Evolutionary conservation across 768 basidiomycete species (phyloP), one percentile per base, ranked within the genome.

Genomic region (Boletus reticuloceps): DNA sequence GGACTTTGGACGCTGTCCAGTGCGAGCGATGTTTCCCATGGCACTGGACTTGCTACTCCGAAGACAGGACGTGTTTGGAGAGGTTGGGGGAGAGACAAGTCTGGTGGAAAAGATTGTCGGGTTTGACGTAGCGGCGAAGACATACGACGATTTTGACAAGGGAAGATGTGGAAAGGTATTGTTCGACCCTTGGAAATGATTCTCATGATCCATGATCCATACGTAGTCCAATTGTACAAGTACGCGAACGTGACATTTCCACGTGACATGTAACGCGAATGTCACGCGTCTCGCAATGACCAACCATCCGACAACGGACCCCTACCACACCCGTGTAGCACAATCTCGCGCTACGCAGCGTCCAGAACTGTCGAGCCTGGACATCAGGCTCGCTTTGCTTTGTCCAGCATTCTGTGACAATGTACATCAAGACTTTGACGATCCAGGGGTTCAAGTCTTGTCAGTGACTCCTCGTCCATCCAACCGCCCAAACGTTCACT

Each of bases 391-490:
- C 32, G 16, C 5, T 29, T 52, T 16, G 3, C 37, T 16, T 5
- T 3, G n/a, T 52, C 16, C 8, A 32, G 36, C 10, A 14, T 31
- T 34, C 12, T 19, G 47, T 20, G 43, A 38, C 29, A 40, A 91
- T 91, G 89, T 86, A 85, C 66, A 93, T 94, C 71, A 92, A 94
- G 69, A 92, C 92, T 19, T 74, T 94, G 31, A 93, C 92, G 1
- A 89, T 94, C 55, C 88, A 93, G 72, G 95, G 95, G 55, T 98
- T 99, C 82, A 99, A 99, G 74, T 97, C 94, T n/a, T 99, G 89
- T 89, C 67, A 63, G 82, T 71, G 22, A 22, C 39, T 42, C 50
- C 40, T 43, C 32, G 36, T 36, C 19, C 43, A 38, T 49, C 25
- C 10, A 9, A 31, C 16, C 37, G 9, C 13, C 20, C 29, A n/a